Conservation (phyloP, 805 yeast genomes). For the Ogataea trehaloabstinens region DNA sequence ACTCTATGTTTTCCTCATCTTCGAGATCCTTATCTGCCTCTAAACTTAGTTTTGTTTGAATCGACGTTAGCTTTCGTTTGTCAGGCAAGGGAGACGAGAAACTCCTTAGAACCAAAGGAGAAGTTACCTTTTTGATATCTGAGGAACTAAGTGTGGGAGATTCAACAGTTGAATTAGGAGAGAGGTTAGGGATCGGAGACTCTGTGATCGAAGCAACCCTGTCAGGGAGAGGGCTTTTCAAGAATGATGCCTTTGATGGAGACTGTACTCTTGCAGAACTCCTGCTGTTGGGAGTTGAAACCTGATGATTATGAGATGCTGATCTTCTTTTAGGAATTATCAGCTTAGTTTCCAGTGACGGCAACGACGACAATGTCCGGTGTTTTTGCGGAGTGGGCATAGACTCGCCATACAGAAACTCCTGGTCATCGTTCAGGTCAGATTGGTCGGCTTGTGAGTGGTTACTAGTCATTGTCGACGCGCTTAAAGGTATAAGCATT, state of each 20-base stretch:
- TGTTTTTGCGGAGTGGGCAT: conserved; percentile 27
- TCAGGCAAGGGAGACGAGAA: conserved; percentile 24
- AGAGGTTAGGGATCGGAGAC: conserved; percentile 26
- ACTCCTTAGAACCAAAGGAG: conserved; percentile 23
- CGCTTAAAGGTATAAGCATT: too few species aligned
- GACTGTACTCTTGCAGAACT: conserved; percentile 7
- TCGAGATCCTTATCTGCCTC: not conserved
- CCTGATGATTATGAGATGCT: not conserved
- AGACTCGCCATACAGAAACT: conserved; percentile 23
- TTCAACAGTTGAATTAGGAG: conserved; percentile 11
- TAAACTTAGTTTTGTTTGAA: conserved; percentile 18
- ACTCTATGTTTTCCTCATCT: too few species aligned
- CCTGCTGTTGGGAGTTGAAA: conserved; percentile 1
- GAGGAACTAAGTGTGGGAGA: conserved; percentile 7
- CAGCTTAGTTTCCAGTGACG: conserved; percentile 17
- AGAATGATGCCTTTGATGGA: conserved; percentile 19
- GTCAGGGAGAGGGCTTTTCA: conserved; percentile 21
- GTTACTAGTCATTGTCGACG: too few species aligned
- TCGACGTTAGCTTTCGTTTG: conserved; percentile 7
- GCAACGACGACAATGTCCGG: conserved; percentile 15
- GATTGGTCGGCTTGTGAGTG: too few species aligned
- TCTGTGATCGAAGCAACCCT: conserved; percentile 18
- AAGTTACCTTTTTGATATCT: conserved; percentile 9
- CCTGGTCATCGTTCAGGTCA: conserved; percentile 14
- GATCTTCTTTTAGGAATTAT: conserved; percentile 23